A percentile compares a stretch with the other conserved stretches of the same genome.
phyloP scores from a whole-genome alignment of 2,329 filamentous ascomycete species.

The Rhexocercosporidium sp. region DNA sequence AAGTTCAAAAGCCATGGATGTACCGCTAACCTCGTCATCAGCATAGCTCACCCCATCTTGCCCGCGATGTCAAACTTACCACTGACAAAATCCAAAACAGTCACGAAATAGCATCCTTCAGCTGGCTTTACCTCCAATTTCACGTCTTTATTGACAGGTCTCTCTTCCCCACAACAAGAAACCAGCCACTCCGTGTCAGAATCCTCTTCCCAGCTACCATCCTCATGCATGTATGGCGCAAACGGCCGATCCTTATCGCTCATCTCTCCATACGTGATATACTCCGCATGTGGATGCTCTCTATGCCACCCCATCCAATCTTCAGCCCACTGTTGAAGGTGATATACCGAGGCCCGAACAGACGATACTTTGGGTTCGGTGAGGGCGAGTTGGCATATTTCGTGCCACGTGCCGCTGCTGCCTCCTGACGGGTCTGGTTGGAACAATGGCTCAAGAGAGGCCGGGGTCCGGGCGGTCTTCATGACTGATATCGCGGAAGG shows the following conservation, averaged over 20 bases:
- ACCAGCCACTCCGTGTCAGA: constrained; percentile 34
- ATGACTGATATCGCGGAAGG: constrained; percentile 37
- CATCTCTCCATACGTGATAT: constrained; percentile 17
- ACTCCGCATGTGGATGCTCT: constrained; percentile 22
- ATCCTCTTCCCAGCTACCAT: constrained; percentile 36
- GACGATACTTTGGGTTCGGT: constrained; percentile 42
- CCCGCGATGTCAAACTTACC: constrained; percentile 11
- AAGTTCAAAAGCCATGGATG: constrained; percentile 38
- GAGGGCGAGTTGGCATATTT: constrained; percentile 37
- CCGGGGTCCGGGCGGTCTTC: constrained; percentile 25
- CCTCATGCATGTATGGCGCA: constrained; percentile 27
- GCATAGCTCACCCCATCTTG: constrained; percentile 2
- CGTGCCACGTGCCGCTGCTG: constrained; percentile 35
- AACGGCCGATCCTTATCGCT: constrained; percentile 23
- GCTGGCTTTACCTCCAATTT: constrained; percentile 35
- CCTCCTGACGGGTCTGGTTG: constrained; percentile 23
- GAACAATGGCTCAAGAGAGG: constrained; percentile 36
- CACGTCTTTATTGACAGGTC: constrained; percentile 33
- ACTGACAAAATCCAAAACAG: constrained; percentile 36
- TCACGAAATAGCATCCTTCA: constrained; percentile 35
- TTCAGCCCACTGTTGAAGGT: constrained; percentile 37
- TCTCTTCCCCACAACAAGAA: constrained; percentile 36
- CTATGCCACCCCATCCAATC: constrained; percentile 36
- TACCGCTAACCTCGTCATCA: constrained; percentile 29
- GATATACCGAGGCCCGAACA: constrained; percentile 30